phyloP scores from a whole-genome alignment of 352 stramenopile species.

The Globisporangium okanoganense region DNA sequence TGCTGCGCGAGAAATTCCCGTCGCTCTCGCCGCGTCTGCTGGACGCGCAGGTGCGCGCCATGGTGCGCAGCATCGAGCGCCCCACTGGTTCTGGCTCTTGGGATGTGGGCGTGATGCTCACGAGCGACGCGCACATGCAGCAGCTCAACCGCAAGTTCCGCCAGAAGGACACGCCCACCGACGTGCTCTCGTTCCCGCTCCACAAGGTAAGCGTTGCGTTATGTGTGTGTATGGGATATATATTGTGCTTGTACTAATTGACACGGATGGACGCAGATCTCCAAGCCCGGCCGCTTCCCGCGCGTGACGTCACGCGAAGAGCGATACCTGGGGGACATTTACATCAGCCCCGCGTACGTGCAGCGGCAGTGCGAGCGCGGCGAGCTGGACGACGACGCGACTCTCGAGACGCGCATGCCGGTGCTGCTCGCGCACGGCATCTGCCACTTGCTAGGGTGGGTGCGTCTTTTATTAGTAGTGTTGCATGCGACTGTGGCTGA shows the following conservation, averaged over 20 bases:
- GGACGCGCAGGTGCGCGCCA: conserved; percentile 63
- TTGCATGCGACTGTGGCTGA: background rate
- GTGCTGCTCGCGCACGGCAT: conserved; percentile 76
- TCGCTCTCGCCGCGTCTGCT: conserved; percentile 33
- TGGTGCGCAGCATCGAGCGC: conserved; percentile 61
- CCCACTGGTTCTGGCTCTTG: conserved; percentile 42
- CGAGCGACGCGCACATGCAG: conserved; percentile 70
- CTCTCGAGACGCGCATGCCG: conserved; percentile 63
- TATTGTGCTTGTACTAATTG: background rate
- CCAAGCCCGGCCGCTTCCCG: conserved; percentile 55
- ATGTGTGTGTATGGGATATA: background rate
- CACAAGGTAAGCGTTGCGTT: conserved; percentile 47
- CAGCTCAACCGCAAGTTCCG: conserved; percentile 67
- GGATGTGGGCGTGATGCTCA: conserved; percentile 80
- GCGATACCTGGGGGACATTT: conserved; percentile 81
- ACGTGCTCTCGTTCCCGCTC: conserved; percentile 81
- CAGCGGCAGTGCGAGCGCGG: conserved; percentile 61
- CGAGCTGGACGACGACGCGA: conserved; percentile 41
- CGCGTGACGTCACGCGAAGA: conserved; percentile 42
- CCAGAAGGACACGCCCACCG: conserved; percentile 75
- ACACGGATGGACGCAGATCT: conserved; percentile 27
- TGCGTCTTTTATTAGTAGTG: background rate
- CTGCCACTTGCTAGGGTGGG: conserved; percentile 78
- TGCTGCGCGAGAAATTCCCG: conserved; percentile 32
- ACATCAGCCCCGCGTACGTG: conserved; percentile 80